phyloP scores from a whole-genome alignment of 2,329 filamentous ascomycete genomes.

The Teratosphaeria epicoccoides region DNA sequence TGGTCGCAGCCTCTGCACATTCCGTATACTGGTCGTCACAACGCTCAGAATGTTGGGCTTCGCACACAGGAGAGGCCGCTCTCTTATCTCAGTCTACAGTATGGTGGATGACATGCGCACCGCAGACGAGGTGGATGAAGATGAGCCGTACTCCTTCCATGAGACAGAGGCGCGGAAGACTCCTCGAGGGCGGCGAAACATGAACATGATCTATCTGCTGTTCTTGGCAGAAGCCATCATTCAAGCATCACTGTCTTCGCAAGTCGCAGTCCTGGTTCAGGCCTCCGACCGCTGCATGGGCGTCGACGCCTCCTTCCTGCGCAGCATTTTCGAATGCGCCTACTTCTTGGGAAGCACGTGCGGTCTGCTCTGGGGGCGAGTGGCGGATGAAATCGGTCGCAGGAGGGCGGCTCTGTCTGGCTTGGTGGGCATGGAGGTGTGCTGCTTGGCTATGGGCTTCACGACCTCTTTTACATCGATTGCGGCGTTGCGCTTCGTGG shows the following conservation, averaged over 20 bases:
- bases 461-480: conserved; percentile 34
- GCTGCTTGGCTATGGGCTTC: conserved; percentile 38
- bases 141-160: conserved; percentile 14
- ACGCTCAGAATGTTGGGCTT: conserved; percentile 32
- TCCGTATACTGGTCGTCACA: not conserved
- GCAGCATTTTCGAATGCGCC: conserved; percentile 38
- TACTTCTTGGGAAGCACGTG: conserved; percentile 37
- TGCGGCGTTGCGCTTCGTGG: conserved; percentile 33
- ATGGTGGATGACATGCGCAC: conserved; percentile 30
- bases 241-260: conserved; percentile 38
- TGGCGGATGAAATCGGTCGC: conserved; percentile 34
- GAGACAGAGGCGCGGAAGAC: conserved; percentile 11
- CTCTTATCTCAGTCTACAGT: conserved; percentile 34
- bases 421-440: conserved; percentile 34
- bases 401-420: conserved; percentile 35
- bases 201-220: conserved; percentile 35
- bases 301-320: conserved; percentile 36
- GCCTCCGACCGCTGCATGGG: conserved; percentile 35
- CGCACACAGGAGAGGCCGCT: conserved; percentile 30
- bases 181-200: conserved; percentile 15
- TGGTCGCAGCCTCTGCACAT: not conserved
- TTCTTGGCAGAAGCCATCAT: conserved; percentile 42
- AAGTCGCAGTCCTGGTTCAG: conserved; percentile 34
- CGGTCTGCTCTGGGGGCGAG: conserved; percentile 36
- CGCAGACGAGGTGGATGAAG: conserved; percentile 9